phyloP scores from a whole-genome alignment of 805 yeast species.

The Yarrowia osloensis region DNA sequence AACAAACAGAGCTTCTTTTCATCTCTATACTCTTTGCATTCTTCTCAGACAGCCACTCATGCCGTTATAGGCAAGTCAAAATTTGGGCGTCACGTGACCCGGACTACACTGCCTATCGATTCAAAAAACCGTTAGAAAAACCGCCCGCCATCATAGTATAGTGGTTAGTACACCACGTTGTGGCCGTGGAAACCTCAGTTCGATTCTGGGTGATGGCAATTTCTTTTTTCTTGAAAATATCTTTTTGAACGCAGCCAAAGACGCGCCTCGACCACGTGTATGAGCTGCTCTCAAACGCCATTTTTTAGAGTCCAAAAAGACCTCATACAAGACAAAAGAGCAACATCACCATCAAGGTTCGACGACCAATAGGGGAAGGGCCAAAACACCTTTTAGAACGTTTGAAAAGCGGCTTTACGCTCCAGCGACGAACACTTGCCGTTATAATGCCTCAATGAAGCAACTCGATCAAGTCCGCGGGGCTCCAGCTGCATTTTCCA shows the following conservation, averaged over 20 bases:
- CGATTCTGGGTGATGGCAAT: conserved; percentile 31
- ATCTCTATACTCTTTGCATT: too few species aligned
- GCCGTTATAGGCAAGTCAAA: not conserved
- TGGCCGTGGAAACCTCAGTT: conserved; percentile 32
- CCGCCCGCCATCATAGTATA: conserved; percentile 22
- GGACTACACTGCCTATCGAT: not conserved
- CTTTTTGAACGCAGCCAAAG: too few species aligned
- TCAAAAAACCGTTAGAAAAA: not conserved
- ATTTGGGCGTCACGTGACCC: not conserved
- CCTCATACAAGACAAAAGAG: not conserved
- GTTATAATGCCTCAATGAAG: not conserved
- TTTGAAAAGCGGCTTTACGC: too few species aligned
- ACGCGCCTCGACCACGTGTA: too few species aligned
- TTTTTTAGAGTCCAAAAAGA: not conserved
- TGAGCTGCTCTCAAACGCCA: too few species aligned
- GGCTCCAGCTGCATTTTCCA: not conserved
- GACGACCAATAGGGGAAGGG: not conserved
- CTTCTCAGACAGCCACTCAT: too few species aligned
- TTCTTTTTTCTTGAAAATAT: not conserved
- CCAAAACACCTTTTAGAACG: too few species aligned
- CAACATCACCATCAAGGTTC: not conserved
- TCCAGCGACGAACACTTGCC: too few species aligned
- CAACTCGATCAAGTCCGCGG: not conserved
- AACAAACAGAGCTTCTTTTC: too few species aligned
- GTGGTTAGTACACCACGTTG: conserved; percentile 32